Conservation (phyloP, 2,329 filamentous ascomycete genomes). For the Sclerotinia minor region DNA sequence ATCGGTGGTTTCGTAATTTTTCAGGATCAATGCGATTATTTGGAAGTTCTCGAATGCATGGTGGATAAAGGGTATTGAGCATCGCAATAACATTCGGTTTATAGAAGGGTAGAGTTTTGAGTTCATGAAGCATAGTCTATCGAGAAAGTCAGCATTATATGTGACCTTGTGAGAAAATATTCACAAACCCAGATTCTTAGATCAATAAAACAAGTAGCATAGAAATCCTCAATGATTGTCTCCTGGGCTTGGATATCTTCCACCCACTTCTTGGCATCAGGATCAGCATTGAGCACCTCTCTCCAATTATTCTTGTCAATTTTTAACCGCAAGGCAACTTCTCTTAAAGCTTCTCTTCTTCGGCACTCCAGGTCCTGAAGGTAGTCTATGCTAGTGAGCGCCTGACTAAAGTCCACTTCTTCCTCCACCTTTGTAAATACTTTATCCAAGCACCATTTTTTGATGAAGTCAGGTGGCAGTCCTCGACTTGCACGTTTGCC, state of each 20-base stretch:
- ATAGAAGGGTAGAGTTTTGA: slow-evolving; percentile 30
- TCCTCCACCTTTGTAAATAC: slow-evolving; percentile 32
- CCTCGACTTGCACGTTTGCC: slow-evolving; percentile 21
- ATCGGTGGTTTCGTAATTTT: slow-evolving; percentile 32
- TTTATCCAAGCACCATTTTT: slow-evolving; percentile 30
- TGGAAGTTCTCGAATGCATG: slow-evolving; percentile 33
- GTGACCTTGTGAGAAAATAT: background rate
- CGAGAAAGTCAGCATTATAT: slow-evolving; percentile 8
- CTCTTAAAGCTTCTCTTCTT: slow-evolving; percentile 29
- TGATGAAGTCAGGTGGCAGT: slow-evolving; percentile 30
- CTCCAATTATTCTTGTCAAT: slow-evolving; percentile 35
- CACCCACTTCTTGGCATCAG: slow-evolving; percentile 34
- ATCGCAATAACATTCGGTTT: slow-evolving; percentile 36
- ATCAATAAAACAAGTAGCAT: slow-evolving; percentile 34
- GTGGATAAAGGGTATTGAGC: slow-evolving; percentile 41
- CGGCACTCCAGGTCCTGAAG: slow-evolving; percentile 36
- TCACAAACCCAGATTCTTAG: slow-evolving; percentile 38
- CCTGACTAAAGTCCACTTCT: slow-evolving; percentile 32
- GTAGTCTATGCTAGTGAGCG: slow-evolving; percentile 37
- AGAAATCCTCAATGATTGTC: slow-evolving; percentile 30
- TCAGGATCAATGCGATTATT: slow-evolving; percentile 31
- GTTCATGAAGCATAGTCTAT: slow-evolving; percentile 37
- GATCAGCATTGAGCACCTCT: slow-evolving; percentile 29
- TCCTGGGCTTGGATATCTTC: slow-evolving; percentile 33
- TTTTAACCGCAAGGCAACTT: slow-evolving; percentile 32